Base-by-base conservation (phyloP, 2,329 filamentous ascomycete species). In the Nigrospora oryzae region DNA sequence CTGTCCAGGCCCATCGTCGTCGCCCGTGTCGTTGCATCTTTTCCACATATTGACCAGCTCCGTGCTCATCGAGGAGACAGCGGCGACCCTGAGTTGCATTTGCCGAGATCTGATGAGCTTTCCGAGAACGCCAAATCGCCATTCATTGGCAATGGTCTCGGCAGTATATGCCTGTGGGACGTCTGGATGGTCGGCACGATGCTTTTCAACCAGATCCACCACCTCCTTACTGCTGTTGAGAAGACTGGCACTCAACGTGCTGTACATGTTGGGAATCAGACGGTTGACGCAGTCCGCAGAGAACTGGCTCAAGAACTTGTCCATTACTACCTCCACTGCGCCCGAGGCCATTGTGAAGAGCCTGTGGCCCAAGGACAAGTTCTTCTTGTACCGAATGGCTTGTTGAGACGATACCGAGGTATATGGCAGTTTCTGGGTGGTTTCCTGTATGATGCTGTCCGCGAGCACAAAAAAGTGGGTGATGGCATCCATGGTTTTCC, bases 21-120 rank as follows among this genome's bases (percentile, higher is more conserved):
- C 50, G 43, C 60, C 47, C 47, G 58, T 44, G 38, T 75, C 73
- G n/a, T 71, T 71, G 51, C 76, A 69, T 10, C 69, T 69, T 46
- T 74, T 77, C 73, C 82, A 93, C 19, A 87, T 69, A 0, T 63
- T 58, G 10, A 94, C 75, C 33, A 96, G 71, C 30, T 87, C 81
- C 10, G 58, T 60, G 51, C 86, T 85, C 77, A 96, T 84, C 16
- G 70, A 71, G n/a, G 80, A 77, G 41, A 91, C 82, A 16, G 88
- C 89, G 59, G 80, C 75, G 12, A 94, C 86, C 34, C 91, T 83
- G 34, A 96, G 71, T 57, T 95, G 88, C 89, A 97, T 95, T 56
- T 91, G 87, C 33, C 86, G 84, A 46, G 87, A 91, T 56, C 77
- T 81, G 43, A 96, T 83, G 52, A 91, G 81, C 52, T 79, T 84